Evolutionary conservation across 164 flowering plant species (phyloP), one percentile per base, ranked within the genome.

Genomic region (Houttuynia cordata): DNA sequence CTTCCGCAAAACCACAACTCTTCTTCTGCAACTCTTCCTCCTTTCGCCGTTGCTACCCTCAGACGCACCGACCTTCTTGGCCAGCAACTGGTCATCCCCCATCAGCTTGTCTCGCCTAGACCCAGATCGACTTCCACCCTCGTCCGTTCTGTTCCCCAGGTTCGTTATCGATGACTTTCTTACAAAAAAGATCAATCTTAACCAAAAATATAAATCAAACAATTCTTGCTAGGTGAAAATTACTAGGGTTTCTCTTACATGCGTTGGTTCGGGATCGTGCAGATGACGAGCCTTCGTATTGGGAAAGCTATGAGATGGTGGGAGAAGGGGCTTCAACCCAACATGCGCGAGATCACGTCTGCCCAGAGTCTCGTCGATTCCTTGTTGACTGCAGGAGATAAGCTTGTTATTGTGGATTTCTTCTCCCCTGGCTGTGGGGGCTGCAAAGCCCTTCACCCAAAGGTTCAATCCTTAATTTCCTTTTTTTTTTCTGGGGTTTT

Each of bases 361-460:
- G 88, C 94, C 12, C 79, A 83, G 67, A 82, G 85, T 51, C 84
- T 86, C n/a, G 94, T 83, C 0, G 79, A 80, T 21, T 82, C 89
- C 19, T 74, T 89, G 13, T 41, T 47, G 17, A 76, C 76, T 25
- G 83, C 94, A 13, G 97, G 94, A 41, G 86, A 85, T 63, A 77
- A 77, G 56, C 74, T 89, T 42, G 91, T 85, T 0, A 67, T 89
- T 24, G 74, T 89, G 19, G 97, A 85, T 73, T 89, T 86, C 78
- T 86, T 77, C 70, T 87, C 94, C 19, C 94, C 97, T 53, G 84
- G 89, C 8, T 89, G 97, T 68, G 91, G 94, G 62, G 97, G 97
- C 57, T 89, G 97, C 75, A 89, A 62, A 74, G 88, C 94, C 49
- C 90, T 89, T 59, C 94, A 89, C 66, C 97, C 97, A n/a, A 89